A percentile compares a stretch with the other conserved stretches of the same genome.
These are phyloP conservation scores for Populus hybrid DNA, from an alignment of 441 rosid genomes.

Conservation along the genomic window DNA sequence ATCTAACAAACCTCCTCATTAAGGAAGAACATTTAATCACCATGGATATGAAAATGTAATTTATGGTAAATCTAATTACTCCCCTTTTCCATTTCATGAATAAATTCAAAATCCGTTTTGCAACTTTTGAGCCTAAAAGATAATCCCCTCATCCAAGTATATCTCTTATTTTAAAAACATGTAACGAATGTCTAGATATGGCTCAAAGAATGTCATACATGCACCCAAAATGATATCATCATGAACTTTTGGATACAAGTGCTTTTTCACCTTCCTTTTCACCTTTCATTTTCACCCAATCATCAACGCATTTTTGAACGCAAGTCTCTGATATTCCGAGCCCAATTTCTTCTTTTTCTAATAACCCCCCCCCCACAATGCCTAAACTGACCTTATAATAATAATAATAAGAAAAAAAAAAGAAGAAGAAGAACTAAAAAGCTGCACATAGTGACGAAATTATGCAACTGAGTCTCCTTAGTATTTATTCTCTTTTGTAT, in stretches of 20 bases:
- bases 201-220: neutral
- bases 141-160: neutral
- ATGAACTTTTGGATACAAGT: neutral
- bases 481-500: conserved; percentile 40
- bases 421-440: conserved; percentile 36
- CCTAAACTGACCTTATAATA: conserved; percentile 29
- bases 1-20: neutral
- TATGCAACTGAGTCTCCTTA: conserved; percentile 32
- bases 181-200: conserved; percentile 6
- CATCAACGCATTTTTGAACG: conserved; percentile 30
- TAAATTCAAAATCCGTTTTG: neutral
- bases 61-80: no score
- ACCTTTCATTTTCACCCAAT: conserved; percentile 29
- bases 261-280: neutral
- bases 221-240: conserved; percentile 3
- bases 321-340: conserved; percentile 33
- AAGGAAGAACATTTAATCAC: neutral
- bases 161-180: neutral
- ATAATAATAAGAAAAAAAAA: conserved; percentile 26
- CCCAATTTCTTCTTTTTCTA: conserved; percentile 31
- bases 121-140: neutral
- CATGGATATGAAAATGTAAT: neutral
- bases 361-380: conserved; percentile 31
- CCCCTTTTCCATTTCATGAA: neutral
- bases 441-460: conserved; percentile 44